These are phyloP conservation scores for Picochlorum sp. DNA, from an alignment of 139 green algal genomes.

Conservation along the genomic window DNA sequence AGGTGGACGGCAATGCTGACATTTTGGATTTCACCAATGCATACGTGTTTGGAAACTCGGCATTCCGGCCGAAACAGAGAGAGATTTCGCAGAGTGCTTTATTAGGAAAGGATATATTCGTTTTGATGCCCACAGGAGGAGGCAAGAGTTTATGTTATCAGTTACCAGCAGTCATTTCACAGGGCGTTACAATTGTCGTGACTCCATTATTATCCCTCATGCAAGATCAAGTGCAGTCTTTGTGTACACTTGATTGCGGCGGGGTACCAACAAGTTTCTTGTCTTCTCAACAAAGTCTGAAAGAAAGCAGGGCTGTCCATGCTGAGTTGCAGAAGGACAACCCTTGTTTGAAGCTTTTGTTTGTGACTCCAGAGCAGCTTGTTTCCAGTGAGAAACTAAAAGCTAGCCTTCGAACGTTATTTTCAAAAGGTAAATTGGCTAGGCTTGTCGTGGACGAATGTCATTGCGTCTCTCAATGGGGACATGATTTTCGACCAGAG, in stretches of 20 bases:
- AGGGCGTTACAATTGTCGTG: constrained; percentile 84
- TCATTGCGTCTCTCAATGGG: constrained; percentile 69
- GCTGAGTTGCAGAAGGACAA: constrained; percentile 58
- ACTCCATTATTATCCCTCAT: constrained; percentile 93
- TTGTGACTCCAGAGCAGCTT: constrained; percentile 77
- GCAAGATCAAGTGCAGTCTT: constrained; percentile 71
- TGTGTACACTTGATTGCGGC: constrained; percentile 35
- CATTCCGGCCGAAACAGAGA: constrained; percentile 48
- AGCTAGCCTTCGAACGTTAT: constrained; percentile 18
- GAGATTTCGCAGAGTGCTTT: constrained; percentile 65
- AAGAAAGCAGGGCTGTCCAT: constrained; percentile 44
- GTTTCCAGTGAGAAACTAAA: constrained; percentile 30
- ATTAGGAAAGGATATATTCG: constrained; percentile 62
- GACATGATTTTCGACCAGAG: constrained; percentile 69
- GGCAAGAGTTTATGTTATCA: constrained; percentile 59
- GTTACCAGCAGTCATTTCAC: constrained; percentile 65
- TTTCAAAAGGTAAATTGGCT: constrained; percentile 33
- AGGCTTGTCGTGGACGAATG: constrained; percentile 69
- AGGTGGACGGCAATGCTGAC: constrained; percentile 13
- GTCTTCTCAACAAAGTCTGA: constrained; percentile 51
- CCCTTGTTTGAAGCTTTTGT: constrained; percentile 66
- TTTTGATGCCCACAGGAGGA: constrained; percentile 93
- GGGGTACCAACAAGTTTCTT: constrained; percentile 71
- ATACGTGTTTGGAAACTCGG: constrained; percentile 43
- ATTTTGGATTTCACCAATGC: constrained; percentile 38